phyloP scores from a whole-genome alignment of 2,329 filamentous ascomycete genomes.

The Claviceps pusilla region DNA sequence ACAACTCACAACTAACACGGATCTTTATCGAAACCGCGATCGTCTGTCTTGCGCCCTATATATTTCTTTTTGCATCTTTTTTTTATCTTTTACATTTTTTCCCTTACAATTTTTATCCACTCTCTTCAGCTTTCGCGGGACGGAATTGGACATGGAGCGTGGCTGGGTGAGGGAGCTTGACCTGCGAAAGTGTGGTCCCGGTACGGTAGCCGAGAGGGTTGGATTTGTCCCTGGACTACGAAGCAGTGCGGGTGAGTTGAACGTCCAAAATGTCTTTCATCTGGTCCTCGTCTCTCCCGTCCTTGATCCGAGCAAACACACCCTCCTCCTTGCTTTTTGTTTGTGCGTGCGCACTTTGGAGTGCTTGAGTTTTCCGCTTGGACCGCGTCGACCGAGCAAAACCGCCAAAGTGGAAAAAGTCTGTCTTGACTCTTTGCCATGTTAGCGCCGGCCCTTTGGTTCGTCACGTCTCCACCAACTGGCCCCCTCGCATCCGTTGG shows the following conservation, averaged over 20 bases:
- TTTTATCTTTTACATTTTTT: background rate
- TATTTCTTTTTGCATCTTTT: background rate
- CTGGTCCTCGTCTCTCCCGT: background rate
- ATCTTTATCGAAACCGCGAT: background rate
- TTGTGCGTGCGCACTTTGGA: background rate
- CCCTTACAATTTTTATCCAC: background rate
- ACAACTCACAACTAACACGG: background rate
- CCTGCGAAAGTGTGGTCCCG: constrained; percentile 30
- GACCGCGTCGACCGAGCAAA: background rate
- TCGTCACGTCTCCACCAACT: no score
- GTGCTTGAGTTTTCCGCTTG: background rate
- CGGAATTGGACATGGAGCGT: constrained; percentile 8
- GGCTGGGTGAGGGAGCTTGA: constrained; percentile 32
- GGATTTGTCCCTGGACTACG: constrained; percentile 42
- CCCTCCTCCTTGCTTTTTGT: background rate
- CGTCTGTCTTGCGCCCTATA: background rate
- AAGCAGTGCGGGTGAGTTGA: constrained; percentile 42
- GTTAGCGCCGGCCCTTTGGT: no score
- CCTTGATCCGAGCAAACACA: no score
- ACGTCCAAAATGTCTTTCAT: background rate
- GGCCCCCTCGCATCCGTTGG: no score
- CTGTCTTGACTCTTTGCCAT: no score
- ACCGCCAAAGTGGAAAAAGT: no score
- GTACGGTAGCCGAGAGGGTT: constrained; percentile 37
- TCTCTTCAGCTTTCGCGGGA: background rate